A percentile compares a stretch with the other conserved stretches of the same genome.
Conservation (phyloP, 257 asterid species). For the Lycium ferocissimum region DNA sequence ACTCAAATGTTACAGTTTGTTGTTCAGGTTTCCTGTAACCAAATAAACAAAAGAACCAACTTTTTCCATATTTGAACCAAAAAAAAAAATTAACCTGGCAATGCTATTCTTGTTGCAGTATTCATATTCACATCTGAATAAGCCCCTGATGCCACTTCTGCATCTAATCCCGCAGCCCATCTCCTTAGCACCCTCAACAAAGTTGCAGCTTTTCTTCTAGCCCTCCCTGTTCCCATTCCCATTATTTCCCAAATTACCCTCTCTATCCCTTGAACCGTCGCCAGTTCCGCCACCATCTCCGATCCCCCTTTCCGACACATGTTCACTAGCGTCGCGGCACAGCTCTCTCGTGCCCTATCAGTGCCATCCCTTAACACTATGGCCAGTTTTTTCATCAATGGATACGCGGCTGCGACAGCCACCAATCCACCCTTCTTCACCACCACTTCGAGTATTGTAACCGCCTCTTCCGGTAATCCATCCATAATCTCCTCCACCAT, state of each 20-base stretch:
- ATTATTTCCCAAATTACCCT: constrained; percentile 81
- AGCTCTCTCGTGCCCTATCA: constrained; percentile 71
- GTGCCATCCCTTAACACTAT: constrained; percentile 68
- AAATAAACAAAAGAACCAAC: constrained; percentile 31
- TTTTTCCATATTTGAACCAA: background rate
- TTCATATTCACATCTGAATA: constrained; percentile 51
- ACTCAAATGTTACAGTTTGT: constrained; percentile 27
- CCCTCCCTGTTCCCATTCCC: constrained; percentile 84
- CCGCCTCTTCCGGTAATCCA: constrained; percentile 72
- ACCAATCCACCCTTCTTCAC: constrained; percentile 77
- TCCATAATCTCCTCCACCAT: constrained; percentile 63
- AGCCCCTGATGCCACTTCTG: constrained; percentile 42
- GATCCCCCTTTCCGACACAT: constrained; percentile 83
- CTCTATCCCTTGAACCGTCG: constrained; percentile 67
- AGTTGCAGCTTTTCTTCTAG: constrained; percentile 75
- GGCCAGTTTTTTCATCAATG: constrained; percentile 53
- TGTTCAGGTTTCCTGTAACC: background rate
- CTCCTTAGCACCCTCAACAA: constrained; percentile 81
- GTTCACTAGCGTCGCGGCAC: constrained; percentile 72
- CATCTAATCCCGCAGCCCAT: constrained; percentile 84
- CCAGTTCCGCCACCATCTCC: constrained; percentile 73
- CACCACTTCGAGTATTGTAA: constrained; percentile 72
- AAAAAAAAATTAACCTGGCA: constrained; percentile 49
- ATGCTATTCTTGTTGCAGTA: constrained; percentile 53
- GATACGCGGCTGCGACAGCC: constrained; percentile 64